Base-by-base conservation (phyloP, 2,329 filamentous ascomycete genomes). In the Akanthomyces lecanii region DNA sequence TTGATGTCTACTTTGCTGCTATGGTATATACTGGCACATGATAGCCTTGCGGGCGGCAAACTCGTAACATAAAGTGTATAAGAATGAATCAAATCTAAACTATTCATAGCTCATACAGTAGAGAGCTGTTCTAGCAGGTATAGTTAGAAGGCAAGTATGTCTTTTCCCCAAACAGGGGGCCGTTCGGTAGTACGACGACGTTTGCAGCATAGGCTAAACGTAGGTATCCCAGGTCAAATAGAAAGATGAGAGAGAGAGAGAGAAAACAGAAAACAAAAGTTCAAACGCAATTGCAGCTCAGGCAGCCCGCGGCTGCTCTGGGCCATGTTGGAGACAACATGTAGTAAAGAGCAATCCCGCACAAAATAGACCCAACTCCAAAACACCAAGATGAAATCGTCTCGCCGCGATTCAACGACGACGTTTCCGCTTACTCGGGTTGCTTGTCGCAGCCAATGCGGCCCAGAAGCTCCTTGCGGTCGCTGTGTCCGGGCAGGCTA, bases 391-490 rank as follows among this genome's bases (percentile, higher is more conserved):
- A 47, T 28, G 14, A 38, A 54, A 28, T 30, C 44, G 33, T 55
- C 42, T 23, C 42, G 30, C 16, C 51, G 10, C 21, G 16, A 16
- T 12, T 21, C 30, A n/a, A 30, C 51, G 28, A 55, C 21, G 14
- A 14, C 30, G 42, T 12, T 38, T 21, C 16, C 44, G 42, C 56
- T 70, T 69, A 77, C 23, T 86, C 82, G 62, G 85, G 80, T 71
- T 86, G 89, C 80, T 92, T 92, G 75, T 92, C 89, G 74, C 91
- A 95, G 55, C 91, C 91, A 71, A 95, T 95, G 60, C 91, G 82
- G 51, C 90, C 89, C 60, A 95, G 81, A 67, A 95, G 79, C 73
- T 93, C 91, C 79, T 94, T 95, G 69, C 88, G 84, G 74, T 91
- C 89, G 69, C 87, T 88, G 74, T 89, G 87, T 28, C 89, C 85